Evolutionary conservation across 1,139 yeast genomes (phyloP), one percentile per base, ranked within the genome.

Genomic region (Pichia sp.): DNA sequence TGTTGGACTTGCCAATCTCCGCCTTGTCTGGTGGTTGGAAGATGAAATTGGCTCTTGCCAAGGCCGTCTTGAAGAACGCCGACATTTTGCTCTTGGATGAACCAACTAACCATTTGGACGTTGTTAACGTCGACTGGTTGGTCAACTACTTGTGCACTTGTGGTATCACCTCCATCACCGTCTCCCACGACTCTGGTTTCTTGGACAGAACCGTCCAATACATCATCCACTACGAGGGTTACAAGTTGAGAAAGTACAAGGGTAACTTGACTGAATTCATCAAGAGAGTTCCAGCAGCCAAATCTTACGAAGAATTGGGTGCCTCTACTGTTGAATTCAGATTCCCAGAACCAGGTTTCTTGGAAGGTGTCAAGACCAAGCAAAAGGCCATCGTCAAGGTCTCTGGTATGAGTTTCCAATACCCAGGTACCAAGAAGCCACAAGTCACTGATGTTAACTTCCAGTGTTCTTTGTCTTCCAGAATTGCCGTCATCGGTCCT

Each of bases 11-110:
- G 95, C 95, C 96, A 74, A 91, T 93, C 74, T 85, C 90, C 72
- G 88, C 97, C 61, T 82, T 93, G 67, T 91, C 98, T 70, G 99
- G 99, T 85, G 99, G 99, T 84, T 93, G 99, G 99, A 93, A 93
- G 85, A 93, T 93, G 99, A 93, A 93, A 81, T 85, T 93, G 75
- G 99, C 97, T 72, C 83, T 93, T 71, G 98, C 98, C 67, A 88
- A 97, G 80, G 99, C 99, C 71, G 97, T 93, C 73, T 87, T 93
- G 79, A 88, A 88, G 83, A 90, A 90, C 78, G 98, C 98, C 68
- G 98, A 93, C 78, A 93, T 93, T 72, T 82, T 93, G 76, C 83
- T 93, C 75, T 85, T 93, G 74, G 99, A 93, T 83, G 99, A 93
- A 83, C 99, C 99, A 80, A 93, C 99, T 73, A 93, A 93, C 86